Percentiles rank a stretch among this genome's conserved stretches.
phyloP scores from a whole-genome alignment of 202 grass and related monocot genomes.

The Sporobolus alterniflorus region DNA sequence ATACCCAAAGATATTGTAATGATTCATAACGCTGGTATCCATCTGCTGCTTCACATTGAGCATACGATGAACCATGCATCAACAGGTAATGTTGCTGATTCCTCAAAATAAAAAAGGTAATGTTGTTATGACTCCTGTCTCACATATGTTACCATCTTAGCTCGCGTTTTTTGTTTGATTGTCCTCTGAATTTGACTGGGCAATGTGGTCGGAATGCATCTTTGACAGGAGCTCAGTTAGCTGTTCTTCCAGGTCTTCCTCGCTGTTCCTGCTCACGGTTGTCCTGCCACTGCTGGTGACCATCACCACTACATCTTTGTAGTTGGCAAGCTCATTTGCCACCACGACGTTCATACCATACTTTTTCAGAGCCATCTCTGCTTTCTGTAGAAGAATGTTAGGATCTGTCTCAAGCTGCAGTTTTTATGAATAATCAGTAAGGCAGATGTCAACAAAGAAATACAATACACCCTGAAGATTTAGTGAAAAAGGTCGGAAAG shows the following conservation, averaged over 20 bases:
- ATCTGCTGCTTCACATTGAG: not conserved
- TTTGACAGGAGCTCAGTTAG: constrained; percentile 42
- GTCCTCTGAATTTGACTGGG: not conserved
- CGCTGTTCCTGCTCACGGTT: constrained; percentile 46
- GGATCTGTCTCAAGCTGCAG: constrained; percentile 89
- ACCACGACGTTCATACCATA: constrained; percentile 78
- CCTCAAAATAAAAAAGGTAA: too few species aligned
- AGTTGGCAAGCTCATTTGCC: constrained; percentile 81
- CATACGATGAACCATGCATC: not conserved
- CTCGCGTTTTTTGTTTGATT: not conserved
- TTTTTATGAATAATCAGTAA: not conserved
- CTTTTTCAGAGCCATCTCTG: constrained; percentile 72
- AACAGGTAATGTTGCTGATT: too few species aligned
- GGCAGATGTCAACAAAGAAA: not conserved
- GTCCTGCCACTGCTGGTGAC: constrained; percentile 60
- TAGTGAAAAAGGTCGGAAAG: not conserved
- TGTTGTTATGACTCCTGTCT: too few species aligned
- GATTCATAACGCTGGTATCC: not conserved
- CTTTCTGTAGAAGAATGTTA: constrained; percentile 78
- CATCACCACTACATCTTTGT: constrained; percentile 77
- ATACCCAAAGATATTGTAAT: not conserved
- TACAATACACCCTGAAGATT: not conserved
- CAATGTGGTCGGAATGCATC: constrained; percentile 53
- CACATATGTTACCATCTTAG: not conserved
- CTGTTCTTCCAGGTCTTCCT: constrained; percentile 70